Evolutionary conservation across 306 rosid genomes (phyloP).

Genomic region (Elaeagnus macrophylla): DNA sequence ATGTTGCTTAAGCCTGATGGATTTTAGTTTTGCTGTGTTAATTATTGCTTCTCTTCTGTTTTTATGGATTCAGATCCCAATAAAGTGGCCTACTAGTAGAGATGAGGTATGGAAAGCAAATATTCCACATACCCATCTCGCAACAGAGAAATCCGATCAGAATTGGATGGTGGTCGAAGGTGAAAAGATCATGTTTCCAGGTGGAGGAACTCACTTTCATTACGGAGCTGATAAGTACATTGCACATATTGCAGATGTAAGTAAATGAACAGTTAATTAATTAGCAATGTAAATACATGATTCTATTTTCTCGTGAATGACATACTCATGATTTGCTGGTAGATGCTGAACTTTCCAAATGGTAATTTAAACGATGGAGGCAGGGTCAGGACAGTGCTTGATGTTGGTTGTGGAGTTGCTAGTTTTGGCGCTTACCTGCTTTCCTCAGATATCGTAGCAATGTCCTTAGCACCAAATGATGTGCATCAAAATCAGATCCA

Average conservation of each 20-base stretch:
- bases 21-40: neutral
- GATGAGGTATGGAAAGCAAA: slow-evolving; percentile 99
- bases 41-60: neutral
- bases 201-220: slow-evolving; percentile 99
- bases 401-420: slow-evolving; percentile 99
- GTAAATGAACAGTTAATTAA: slow-evolving; percentile 10
- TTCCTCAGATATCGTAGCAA: slow-evolving; percentile 67
- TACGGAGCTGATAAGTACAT: slow-evolving; percentile 97
- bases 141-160: slow-evolving; percentile 97
- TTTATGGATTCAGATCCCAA: slow-evolving; percentile 48
- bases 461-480: slow-evolving; percentile 98
- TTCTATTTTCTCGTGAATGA: slow-evolving; percentile 3
- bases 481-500: slow-evolving; percentile 99
- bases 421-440: slow-evolving; percentile 97
- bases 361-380: slow-evolving; percentile 66
- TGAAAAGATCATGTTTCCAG: slow-evolving; percentile 85
- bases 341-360: slow-evolving; percentile 92
- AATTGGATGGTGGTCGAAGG: slow-evolving; percentile 99
- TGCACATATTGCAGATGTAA: slow-evolving; percentile 87
- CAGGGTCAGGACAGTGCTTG: slow-evolving; percentile 81
- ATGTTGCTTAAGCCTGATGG: neutral
- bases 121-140: slow-evolving; percentile 98
- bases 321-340: slow-evolving; percentile 25
- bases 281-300: neutral
- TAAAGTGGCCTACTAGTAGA: slow-evolving; percentile 98